Conservation (phyloP, 2,329 filamentous ascomycete genomes). For the Alternaria metachromatica region DNA sequence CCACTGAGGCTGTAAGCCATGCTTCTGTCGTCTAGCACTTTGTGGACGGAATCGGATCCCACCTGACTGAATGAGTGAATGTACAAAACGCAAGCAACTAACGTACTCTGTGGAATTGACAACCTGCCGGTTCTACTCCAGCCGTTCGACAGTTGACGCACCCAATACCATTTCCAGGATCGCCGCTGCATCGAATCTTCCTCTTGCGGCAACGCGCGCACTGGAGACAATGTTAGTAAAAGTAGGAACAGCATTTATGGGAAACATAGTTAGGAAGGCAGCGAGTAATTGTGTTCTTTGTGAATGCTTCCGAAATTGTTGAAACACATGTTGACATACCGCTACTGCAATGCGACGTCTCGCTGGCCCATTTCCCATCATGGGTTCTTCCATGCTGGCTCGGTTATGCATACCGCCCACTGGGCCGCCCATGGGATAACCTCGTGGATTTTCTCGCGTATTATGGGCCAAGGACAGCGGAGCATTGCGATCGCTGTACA, state of each 20-base stretch:
- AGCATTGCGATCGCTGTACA: constrained; percentile 33
- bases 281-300: not conserved
- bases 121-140: constrained; percentile 66
- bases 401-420: constrained; percentile 22
- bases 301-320: not conserved
- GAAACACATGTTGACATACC: constrained; percentile 30
- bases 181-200: constrained; percentile 94
- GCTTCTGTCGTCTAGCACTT: constrained; percentile 28
- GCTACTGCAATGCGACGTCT: constrained; percentile 59
- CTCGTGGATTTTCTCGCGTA: constrained; percentile 32
- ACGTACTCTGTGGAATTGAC: constrained; percentile 79
- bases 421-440: constrained; percentile 32
- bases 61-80: constrained; percentile 33
- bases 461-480: constrained; percentile 25
- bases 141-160: constrained; percentile 84
- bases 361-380: constrained; percentile 45
- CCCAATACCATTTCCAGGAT: constrained; percentile 75
- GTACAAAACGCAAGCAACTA: not conserved
- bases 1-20: constrained; percentile 24
- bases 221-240: constrained; percentile 54
- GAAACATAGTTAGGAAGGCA: not conserved
- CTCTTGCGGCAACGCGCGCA: constrained; percentile 88
- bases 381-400: constrained; percentile 23
- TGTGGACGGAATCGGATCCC: constrained; percentile 37
- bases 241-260: not conserved